Evolutionary conservation across 345 rosid genomes (phyloP), one percentile per base, ranked within the genome.

Genomic region (Anacardium occidentale): DNA sequence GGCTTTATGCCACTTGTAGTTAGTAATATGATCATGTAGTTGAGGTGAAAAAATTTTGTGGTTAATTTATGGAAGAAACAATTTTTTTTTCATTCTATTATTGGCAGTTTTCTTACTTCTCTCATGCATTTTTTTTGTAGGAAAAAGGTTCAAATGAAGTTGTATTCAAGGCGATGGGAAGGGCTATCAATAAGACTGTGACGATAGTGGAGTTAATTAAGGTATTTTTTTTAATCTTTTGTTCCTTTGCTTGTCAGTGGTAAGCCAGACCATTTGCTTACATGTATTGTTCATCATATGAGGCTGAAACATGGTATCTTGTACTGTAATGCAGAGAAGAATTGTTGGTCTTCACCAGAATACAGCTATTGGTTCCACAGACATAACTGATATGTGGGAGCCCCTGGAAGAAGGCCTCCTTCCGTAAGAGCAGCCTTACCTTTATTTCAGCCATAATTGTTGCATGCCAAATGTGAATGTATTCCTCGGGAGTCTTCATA

Each of bases 321-420:
- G n/a, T 34, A 54, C 40, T 70, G 24, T 60, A 40, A 59, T 82
- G 62, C 90, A 95, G 99, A 91, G 98, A 78, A 92, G 97, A 81
- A 86, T 95, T 82, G 86, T 88, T 57, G 99, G 87, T 59, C 96
- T 95, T 81, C 97, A 95, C 78, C 99, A 95, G 85, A 80, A 66
- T 64, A 91, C 98, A 40, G 77, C 88, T 45, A 87, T 95, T 84
- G 97, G 98, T 73, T 95, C 99, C 56, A 91, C 90, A 2, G 94
- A 91, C 82, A 95, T 95, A 71, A 91, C 90, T 10, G 98, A 93
- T 77, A 88, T 82, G 57, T 95, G 97, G 97, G 99, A 90, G 75
- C 99, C 99, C 65, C 76, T 84, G 26, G 99, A 95, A 78, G 99
- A 95, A 86, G 99, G 99, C 74, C 99, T 95, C 64, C 88, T 88